Conservation (phyloP, 176 grass and related monocot species). For the bread wheat (Triticum aestivum) region IWGSC_CS_RefSeq_v2.1 NC_057808.1:7056969-7057468, state of each 20-base stretch:
- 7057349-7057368: no score
- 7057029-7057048: no score
- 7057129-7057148: slow-evolving; percentile 14
- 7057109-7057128: background rate
- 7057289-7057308: no score
- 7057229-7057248: no score
- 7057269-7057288: no score
- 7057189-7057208: slow-evolving; percentile 6
- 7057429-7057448: background rate
- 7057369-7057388: background rate
- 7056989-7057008: no score
- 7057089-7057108: slow-evolving; percentile 12
- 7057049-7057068: slow-evolving; percentile 15
- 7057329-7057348: no score
- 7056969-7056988: no score
- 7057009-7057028: no score
- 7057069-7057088: slow-evolving; percentile 46
- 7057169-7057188: slow-evolving; percentile 13
- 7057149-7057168: slow-evolving; percentile 2
- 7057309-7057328: no score
- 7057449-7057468: background rate
- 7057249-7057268: no score
- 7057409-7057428: background rate
- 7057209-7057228: no score
- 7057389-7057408: background rate